phyloP scores from a whole-genome alignment of 495 filamentous ascomycete species.

The Eremomyces bilateralis region DNA sequence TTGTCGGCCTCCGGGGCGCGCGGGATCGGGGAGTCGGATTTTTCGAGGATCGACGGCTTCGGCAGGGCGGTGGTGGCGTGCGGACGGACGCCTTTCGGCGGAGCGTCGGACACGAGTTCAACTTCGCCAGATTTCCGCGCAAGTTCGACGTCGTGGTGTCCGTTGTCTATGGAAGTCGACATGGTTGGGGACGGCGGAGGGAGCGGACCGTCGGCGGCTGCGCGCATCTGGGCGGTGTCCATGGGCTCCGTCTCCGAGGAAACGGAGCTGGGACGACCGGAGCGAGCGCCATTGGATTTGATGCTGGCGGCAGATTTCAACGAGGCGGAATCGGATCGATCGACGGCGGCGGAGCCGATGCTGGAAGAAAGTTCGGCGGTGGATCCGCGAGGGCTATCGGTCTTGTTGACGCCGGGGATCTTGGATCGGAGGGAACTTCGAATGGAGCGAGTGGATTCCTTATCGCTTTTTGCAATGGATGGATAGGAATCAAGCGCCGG shows the following conservation, averaged over 20 bases:
- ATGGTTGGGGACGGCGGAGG: constrained; percentile 82
- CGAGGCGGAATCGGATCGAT: constrained; percentile 56
- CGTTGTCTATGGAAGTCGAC: constrained; percentile 50
- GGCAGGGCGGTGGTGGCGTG: constrained; percentile 31
- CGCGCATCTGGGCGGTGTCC: constrained; percentile 14
- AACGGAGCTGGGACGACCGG: constrained; percentile 16
- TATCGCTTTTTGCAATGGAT: constrained; percentile 82
- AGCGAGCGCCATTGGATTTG: constrained; percentile 24
- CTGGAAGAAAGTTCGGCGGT: constrained; percentile 32
- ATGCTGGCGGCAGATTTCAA: constrained; percentile 42
- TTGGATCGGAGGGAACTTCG: constrained; percentile 52
- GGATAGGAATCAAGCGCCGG: constrained; percentile 50
- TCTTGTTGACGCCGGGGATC: constrained; percentile 42
- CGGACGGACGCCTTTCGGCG: constrained; percentile 38
- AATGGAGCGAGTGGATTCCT: constrained; percentile 79
- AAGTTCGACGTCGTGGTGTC: constrained; percentile 55
- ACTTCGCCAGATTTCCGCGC: constrained; percentile 80
- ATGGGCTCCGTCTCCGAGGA: constrained; percentile 15
- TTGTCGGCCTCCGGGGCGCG: constrained; percentile 6
- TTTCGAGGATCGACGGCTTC: constrained; percentile 62
- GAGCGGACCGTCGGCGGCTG: constrained; percentile 32
- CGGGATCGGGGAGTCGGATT: constrained; percentile 29
- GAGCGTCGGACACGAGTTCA: constrained; percentile 85
- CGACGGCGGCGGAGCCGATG: constrained; percentile 14
- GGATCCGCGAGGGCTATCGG: constrained; percentile 68